Evolutionary conservation across 2,329 filamentous ascomycete species (phyloP), one percentile per base, ranked within the genome.

Genomic region (Anthostomella pinea): DNA sequence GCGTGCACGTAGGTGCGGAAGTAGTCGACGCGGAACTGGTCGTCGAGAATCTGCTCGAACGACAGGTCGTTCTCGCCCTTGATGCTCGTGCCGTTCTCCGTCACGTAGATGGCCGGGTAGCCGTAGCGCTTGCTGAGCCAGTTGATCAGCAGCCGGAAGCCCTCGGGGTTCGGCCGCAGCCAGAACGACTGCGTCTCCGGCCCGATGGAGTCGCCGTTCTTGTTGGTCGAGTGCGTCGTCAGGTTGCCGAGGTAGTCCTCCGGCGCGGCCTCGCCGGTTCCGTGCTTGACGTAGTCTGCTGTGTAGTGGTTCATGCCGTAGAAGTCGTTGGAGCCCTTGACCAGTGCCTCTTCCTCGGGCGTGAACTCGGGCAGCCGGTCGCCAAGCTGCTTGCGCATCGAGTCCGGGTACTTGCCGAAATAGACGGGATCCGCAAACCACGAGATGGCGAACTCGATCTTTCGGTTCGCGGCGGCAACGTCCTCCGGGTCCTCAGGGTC

Each of bases 301-400:
- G 86, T 90, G 71, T 95, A 95, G 72, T 89, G 85, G 71, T 95
- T 94, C 86, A 91, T 91, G 62, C 87, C 88, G 64, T 94, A 94
- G 66, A 94, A 94, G 69, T 94, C 88, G 62, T 93, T 93, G 58
- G 83, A 87, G n/a, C 85, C 87, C 55, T 83, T 73, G 29, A 95
- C 80, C n/a, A 93, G 70, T 2, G 77, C 77, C 16, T 70, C 63
- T 58, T 95, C 87, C 49, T 87, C 84, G 0, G 73, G 63, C 0
- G 84, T 88, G 62, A 86, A 93, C 28, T 71, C 68, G 5, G 88
- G 88, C 30, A 94, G 74, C 10, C 87, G 79, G 58, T 83, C 73
- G 38, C 87, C 87, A 13, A 94, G 79, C 68, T 94, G 87, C 59
- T 79, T 78, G 39, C 77, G 73, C 87, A 94, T 94, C 41, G 83